Percentiles rank a stretch among this genome's conserved stretches.
These are phyloP conservation scores for Psilocybe sp. DNA, from an alignment of 768 basidiomycete species.

Conservation along the genomic window DNA sequence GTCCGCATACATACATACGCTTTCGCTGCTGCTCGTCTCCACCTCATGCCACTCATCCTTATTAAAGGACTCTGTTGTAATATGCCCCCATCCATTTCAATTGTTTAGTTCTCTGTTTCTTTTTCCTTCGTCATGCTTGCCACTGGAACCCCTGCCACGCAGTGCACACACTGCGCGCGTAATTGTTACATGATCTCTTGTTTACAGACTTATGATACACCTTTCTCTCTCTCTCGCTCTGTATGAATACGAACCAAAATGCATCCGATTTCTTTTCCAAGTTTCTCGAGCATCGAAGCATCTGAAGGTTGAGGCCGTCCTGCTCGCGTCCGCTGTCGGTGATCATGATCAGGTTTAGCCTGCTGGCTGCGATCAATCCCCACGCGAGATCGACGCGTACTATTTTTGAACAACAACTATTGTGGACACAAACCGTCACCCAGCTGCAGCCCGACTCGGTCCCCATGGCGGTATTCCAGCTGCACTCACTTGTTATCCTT, in stretches of 20 bases:
- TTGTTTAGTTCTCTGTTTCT: not conserved
- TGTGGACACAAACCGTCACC: too few species aligned
- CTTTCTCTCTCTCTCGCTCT: not conserved
- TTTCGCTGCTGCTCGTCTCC: not conserved
- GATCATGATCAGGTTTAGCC: too few species aligned
- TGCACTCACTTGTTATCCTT: too few species aligned
- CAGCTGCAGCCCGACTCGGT: too few species aligned
- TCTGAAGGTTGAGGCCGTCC: too few species aligned
- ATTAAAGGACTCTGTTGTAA: slow-evolving; percentile 13
- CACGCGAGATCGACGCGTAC: too few species aligned
- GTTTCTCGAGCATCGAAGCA: not conserved
- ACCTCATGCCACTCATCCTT: not conserved
- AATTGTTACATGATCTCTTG: not conserved
- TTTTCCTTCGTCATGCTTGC: not conserved
- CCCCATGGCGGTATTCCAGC: too few species aligned
- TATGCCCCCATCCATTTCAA: not conserved
- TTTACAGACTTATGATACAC: not conserved
- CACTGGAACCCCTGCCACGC: not conserved
- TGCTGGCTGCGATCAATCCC: too few species aligned
- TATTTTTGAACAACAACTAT: too few species aligned
- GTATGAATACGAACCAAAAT: not conserved
- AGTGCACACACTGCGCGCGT: not conserved
- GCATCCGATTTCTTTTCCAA: not conserved
- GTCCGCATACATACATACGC: not conserved
- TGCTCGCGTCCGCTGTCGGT: too few species aligned